phyloP scores from a whole-genome alignment of 2,329 filamentous ascomycete genomes.

The Lecanoromycetidae sp. region DNA sequence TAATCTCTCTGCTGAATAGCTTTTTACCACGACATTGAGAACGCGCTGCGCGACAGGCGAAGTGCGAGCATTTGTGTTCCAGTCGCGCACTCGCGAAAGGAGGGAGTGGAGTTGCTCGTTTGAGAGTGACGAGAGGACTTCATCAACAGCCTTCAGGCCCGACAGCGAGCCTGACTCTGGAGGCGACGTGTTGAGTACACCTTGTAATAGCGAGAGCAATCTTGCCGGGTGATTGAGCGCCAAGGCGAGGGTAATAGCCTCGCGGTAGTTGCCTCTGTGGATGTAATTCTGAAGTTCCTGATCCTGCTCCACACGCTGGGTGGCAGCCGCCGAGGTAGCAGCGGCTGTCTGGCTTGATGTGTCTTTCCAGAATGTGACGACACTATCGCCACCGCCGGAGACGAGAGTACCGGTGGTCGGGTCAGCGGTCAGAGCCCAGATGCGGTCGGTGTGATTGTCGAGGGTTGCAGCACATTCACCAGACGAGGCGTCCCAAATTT shows the following conservation, averaged over 20 bases:
- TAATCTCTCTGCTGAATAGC: constrained; percentile 67
- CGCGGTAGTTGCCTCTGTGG: constrained; percentile 72
- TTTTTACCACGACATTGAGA: constrained; percentile 64
- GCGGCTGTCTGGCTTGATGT: constrained; percentile 71
- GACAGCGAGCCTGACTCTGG: constrained; percentile 31
- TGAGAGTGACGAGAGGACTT: constrained; percentile 65
- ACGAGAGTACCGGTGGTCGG: constrained; percentile 54
- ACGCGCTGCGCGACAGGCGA: constrained; percentile 76
- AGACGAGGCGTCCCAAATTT: constrained; percentile 81
- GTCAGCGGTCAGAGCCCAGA: constrained; percentile 77
- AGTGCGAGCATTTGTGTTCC: constrained; percentile 92
- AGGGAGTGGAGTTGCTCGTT: constrained; percentile 78
- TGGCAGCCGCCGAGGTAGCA: constrained; percentile 59
- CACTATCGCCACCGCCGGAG: constrained; percentile 84
- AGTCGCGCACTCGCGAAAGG: constrained; percentile 73
- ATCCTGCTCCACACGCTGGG: constrained; percentile 80
- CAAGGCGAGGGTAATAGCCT: constrained; percentile 82
- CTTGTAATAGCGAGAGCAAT: constrained; percentile 70
- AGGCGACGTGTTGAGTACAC: constrained; percentile 50
- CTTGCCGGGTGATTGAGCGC: constrained; percentile 89
- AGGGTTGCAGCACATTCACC: constrained; percentile 81
- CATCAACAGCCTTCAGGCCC: constrained; percentile 53
- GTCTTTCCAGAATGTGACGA: constrained; percentile 90
- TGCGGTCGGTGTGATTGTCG: constrained; percentile 92
- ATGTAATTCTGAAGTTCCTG: constrained; percentile 92